Evolutionary conservation across 306 rosid species (phyloP).

Genomic region (Malus sieversii): DNA sequence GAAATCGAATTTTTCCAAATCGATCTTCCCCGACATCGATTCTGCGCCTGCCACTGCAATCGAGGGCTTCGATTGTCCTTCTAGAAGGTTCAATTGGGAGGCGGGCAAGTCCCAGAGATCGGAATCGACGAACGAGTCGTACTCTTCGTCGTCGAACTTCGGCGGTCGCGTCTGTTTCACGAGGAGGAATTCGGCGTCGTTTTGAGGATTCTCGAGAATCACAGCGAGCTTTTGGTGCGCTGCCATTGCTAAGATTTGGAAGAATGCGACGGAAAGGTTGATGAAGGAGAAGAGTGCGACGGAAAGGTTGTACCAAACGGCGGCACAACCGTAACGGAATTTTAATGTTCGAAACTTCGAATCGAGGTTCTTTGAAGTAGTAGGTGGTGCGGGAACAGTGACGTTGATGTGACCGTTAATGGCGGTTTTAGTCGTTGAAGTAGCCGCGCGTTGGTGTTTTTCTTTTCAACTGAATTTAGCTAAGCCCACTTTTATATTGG

Average conservation of each 20-base stretch:
- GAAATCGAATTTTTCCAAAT: slow-evolving; percentile 42
- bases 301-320: not conserved
- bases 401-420: not conserved
- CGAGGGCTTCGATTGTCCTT: slow-evolving; percentile 18
- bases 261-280: not conserved
- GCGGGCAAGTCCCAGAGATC: slow-evolving; percentile 90
- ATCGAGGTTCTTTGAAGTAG: not conserved
- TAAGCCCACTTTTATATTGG: not conserved
- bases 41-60: slow-evolving; percentile 19
- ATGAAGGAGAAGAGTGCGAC: not conserved
- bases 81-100: slow-evolving; percentile 33
- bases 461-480: not conserved
- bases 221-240: slow-evolving; percentile 38
- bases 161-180: slow-evolving; percentile 58
- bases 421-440: not conserved
- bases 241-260: slow-evolving; percentile 24
- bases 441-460: not conserved
- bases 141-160: slow-evolving; percentile 52
- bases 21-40: slow-evolving; percentile 26
- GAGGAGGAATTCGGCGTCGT: slow-evolving; percentile 47
- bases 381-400: not conserved
- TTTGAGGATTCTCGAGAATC: slow-evolving; percentile 36
- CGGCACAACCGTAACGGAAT: not conserved
- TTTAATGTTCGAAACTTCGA: not conserved
- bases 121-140: slow-evolving; percentile 77